Evolutionary conservation across 192 early-diverging fungal species (phyloP), one percentile per base, ranked within the genome.

Genomic region (Fimicolochytrium jonesii): DNA sequence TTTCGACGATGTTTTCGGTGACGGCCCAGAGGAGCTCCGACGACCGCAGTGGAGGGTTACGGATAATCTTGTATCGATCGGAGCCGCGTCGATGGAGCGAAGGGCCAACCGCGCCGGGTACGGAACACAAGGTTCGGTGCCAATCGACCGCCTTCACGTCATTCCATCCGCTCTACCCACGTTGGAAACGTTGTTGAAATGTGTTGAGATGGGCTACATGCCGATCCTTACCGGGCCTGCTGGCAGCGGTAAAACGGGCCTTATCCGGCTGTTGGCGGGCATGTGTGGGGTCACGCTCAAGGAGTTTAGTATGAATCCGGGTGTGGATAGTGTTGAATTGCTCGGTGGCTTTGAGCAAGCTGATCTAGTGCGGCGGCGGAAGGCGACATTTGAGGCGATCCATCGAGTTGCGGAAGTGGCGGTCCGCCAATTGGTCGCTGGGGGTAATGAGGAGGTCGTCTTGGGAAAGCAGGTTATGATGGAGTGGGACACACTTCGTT

Each of bases 331-430:
- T 1, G 88, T 94, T 69, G 96, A 99, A 68, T 70, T 99, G 7
- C 68, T 99, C 18, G 96, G 96, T 54, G 96, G 96, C 26, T 99
- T 97, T 64, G 94, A 99, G 74, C 96, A 99, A 69, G 86, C 93
- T 9, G 94, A 97, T 71, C 53, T 90, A 37, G 82, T 78, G 26
- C 80, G 94, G 30, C 85, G 90, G 48, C 77, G 80, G 33, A 75
- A 84, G 36, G 64, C 57, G 30, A 56, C 86, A 45, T 31, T 87
- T 7, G 66, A 75, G 17, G 58, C 58, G 2, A 63, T 88, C 18
- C 66, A 62, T 20, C 51, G 73, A 7, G 59, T 84, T 33, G 49
- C 82, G 2, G 74, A 77, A 44, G 43, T 55, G 7, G 44, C 79
- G 3, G 69, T 76, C 5, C 68, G 79, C 17, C 64, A 76, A 43